phyloP scores from a whole-genome alignment of 1,284 basidiomycete genomes.

The Veloboletus limbatus region DNA sequence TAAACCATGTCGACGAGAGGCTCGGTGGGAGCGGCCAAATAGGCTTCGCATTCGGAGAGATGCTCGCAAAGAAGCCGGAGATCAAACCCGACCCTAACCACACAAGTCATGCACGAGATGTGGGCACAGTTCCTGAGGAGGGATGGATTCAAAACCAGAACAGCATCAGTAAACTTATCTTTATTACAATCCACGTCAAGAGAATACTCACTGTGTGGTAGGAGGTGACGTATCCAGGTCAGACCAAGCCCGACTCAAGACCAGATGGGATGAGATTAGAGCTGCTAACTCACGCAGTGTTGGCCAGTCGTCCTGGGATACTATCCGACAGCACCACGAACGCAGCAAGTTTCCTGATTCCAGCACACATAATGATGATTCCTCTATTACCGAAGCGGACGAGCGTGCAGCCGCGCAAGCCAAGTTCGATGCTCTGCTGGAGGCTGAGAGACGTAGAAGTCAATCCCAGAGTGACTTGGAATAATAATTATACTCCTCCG shows the following conservation, averaged over 20 bases:
- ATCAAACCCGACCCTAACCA: slow-evolving; percentile 8
- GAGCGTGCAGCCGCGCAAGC: slow-evolving; percentile 49
- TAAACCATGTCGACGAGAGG: slow-evolving; percentile 39
- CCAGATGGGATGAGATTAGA: slow-evolving; percentile 66
- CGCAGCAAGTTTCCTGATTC: slow-evolving; percentile 30
- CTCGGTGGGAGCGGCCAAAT: slow-evolving; percentile 32
- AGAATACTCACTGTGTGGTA: slow-evolving; percentile 3
- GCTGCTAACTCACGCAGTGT: slow-evolving; percentile 44
- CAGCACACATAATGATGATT: slow-evolving; percentile 14
- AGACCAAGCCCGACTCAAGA: slow-evolving; percentile 21
- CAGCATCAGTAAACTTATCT: slow-evolving; percentile 11
- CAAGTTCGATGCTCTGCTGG: slow-evolving; percentile 56
- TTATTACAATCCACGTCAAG: neutral
- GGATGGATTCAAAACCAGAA: slow-evolving; percentile 23
- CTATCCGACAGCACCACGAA: slow-evolving; percentile 59
- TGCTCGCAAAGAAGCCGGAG: slow-evolving; percentile 19
- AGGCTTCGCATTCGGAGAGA: slow-evolving; percentile 19
- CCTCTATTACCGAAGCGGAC: slow-evolving; percentile 20
- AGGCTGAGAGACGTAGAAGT: slow-evolving; percentile 48
- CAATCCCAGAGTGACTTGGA: slow-evolving; percentile 12
- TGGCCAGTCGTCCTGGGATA: slow-evolving; percentile 61
- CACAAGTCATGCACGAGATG: slow-evolving; percentile 9
- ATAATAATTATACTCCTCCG: slow-evolving; percentile 1
- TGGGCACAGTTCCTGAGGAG: slow-evolving; percentile 16
- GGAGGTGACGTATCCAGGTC: slow-evolving; percentile 10